These are phyloP conservation scores for Fusarium buharicum DNA, from an alignment of 2,329 filamentous ascomycete genomes.

Conservation along the genomic window DNA sequence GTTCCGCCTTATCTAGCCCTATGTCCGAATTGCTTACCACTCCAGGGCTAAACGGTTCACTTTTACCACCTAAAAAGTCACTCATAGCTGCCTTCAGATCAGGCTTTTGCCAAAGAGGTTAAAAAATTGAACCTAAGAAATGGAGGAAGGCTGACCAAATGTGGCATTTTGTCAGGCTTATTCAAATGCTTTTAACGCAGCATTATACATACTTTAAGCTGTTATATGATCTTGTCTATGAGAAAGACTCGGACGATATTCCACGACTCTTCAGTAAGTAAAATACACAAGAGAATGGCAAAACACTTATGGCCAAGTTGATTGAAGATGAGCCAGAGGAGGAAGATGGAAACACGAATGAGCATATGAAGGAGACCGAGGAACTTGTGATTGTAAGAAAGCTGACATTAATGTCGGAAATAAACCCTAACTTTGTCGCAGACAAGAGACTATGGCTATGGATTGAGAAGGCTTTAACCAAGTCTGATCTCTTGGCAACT, in stretches of 20 bases:
- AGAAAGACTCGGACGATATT: neutral
- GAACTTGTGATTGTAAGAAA: too few relatives aligned
- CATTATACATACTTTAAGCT: slow-evolving; percentile 25
- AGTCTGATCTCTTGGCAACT: too few relatives aligned
- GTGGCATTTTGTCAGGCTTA: slow-evolving; percentile 28
- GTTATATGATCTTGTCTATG: slow-evolving; percentile 22
- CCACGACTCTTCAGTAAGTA: slow-evolving; percentile 20
- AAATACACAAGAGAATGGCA: slow-evolving; percentile 6
- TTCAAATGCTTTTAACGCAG: slow-evolving; percentile 31
- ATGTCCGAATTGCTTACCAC: slow-evolving; percentile 26
- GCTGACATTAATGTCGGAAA: too few relatives aligned
- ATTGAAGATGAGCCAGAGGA: slow-evolving; percentile 21
- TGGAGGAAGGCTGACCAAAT: slow-evolving; percentile 19
- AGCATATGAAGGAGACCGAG: neutral
- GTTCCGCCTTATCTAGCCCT: slow-evolving; percentile 30
- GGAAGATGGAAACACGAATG: neutral
- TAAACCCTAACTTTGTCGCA: slow-evolving; percentile 5
- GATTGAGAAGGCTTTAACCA: neutral
- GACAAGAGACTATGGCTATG: too few relatives aligned
- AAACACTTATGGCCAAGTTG: slow-evolving; percentile 19
- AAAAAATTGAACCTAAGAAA: neutral
- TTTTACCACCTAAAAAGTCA: neutral
- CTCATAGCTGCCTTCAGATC: slow-evolving; percentile 4
- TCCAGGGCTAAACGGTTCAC: neutral
- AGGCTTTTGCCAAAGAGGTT: slow-evolving; percentile 3